Base-by-base conservation (phyloP, 2,329 filamentous ascomycete species). In the Septoria petroselini region DNA sequence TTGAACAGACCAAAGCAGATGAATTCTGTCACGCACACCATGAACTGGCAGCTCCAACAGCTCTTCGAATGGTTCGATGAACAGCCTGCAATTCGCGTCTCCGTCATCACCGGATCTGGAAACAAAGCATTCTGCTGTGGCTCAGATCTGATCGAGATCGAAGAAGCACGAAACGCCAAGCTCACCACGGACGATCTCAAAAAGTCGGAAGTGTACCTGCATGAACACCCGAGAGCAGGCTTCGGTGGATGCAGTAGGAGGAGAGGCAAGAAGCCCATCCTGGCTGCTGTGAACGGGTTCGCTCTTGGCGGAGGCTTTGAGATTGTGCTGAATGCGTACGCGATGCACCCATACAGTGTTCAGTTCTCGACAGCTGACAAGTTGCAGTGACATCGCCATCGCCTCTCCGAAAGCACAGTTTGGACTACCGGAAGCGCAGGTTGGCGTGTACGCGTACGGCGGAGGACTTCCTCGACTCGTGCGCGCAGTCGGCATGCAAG, bases 291-390 rank as follows among this genome's bases (percentile, higher is more conserved):
- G 1, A 81, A 81, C 62, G 78, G 78, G 0, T 71, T 77, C 48
- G 76, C 77, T 1, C 65, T 79, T 25, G 78, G 78, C 0, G 78
- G 77, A 1, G 78, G 78, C 0, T 80, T 79, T 53, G 78, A 81
- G 64, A 75, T 78, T 59, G 71, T 73, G 3, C 64, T 78, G 44
- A 77, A 77, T 44, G 78, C 74, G 76, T 79, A 21, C 11, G 55
- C 4, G n/a, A 7, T 25, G 17, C 15, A 12, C 15, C 0, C 11
- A 2, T 42, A 27, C n/a, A 37, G 31, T 21, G 15, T 9, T 7
- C 5, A 8, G 15, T 3, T 29, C 3, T 23, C 17, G 14, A 19
- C n/a, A 34, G 18, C 33, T 8, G 43, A 21, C 12, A 0, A 7
- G 4, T 0, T n/a, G 9, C 21, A 59, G 74, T 48, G 76, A 79